Conservation (phyloP, 257 asterid species). For the Misopates orontium region DNA sequence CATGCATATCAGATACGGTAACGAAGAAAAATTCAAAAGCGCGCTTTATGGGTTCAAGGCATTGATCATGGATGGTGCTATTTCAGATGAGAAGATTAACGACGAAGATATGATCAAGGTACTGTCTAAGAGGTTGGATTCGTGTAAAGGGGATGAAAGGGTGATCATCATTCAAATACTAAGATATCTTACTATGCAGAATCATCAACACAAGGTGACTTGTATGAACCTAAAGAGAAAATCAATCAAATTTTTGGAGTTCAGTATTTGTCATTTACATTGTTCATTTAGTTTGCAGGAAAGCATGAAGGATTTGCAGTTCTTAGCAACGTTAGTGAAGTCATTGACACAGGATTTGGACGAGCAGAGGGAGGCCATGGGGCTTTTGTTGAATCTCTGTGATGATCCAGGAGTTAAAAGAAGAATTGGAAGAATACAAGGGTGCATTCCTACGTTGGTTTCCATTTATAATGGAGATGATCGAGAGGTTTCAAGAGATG, state of each 20-base stretch:
- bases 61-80: slow-evolving; percentile 45
- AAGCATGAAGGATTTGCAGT: slow-evolving; percentile 59
- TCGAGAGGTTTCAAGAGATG: slow-evolving; percentile 57
- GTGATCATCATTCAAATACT: slow-evolving; percentile 49
- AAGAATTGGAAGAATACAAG: slow-evolving; percentile 68
- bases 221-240: background rate
- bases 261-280: slow-evolving; percentile 31
- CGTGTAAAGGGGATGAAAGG: slow-evolving; percentile 48
- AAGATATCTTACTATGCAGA: slow-evolving; percentile 39
- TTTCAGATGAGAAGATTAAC: slow-evolving; percentile 36
- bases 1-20: slow-evolving; percentile 46
- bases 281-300: slow-evolving; percentile 61
- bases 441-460: slow-evolving; percentile 77
- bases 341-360: slow-evolving; percentile 55
- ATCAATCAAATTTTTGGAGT: background rate
- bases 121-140: slow-evolving; percentile 47
- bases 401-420: slow-evolving; percentile 49
- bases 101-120: slow-evolving; percentile 55
- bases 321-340: slow-evolving; percentile 57
- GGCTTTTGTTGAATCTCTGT: slow-evolving; percentile 53
- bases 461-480: slow-evolving; percentile 63
- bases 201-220: slow-evolving; percentile 61
- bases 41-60: slow-evolving; percentile 46
- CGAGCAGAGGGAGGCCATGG: slow-evolving; percentile 82
- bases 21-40: slow-evolving; percentile 45